phyloP scores from a whole-genome alignment of 257 asterid genomes.

The Jaltomata sinuosa region DNA sequence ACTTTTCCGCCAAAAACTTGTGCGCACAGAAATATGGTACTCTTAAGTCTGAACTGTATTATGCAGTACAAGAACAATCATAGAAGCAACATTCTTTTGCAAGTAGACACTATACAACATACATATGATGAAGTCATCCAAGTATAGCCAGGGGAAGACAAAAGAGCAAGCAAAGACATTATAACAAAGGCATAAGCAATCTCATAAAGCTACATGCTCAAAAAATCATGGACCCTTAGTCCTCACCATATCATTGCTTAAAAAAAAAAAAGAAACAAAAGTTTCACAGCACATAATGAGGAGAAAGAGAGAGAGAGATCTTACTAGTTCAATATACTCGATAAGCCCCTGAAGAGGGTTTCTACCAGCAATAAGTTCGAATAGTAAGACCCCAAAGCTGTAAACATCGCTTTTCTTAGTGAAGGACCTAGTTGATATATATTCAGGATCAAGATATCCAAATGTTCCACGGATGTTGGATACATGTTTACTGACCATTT shows the following conservation, averaged over 20 bases:
- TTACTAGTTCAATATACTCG: conserved; percentile 85
- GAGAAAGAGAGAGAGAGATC: conserved; percentile 10
- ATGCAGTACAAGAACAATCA: not conserved
- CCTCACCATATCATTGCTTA: not conserved
- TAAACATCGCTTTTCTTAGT: conserved; percentile 92
- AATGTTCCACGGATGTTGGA: conserved; percentile 79
- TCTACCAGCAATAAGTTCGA: conserved; percentile 86
- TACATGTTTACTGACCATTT: conserved; percentile 55
- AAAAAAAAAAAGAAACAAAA: not conserved
- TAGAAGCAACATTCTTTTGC: not conserved
- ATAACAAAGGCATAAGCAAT: not conserved
- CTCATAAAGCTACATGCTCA: not conserved
- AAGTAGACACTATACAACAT: not conserved
- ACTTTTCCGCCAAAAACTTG: not conserved
- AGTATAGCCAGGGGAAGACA: not conserved
- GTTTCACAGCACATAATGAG: not conserved
- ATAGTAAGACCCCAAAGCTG: conserved; percentile 84
- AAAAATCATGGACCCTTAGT: not conserved
- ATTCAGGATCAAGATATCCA: conserved; percentile 95
- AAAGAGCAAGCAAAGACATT: not conserved
- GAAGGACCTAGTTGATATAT: conserved; percentile 73
- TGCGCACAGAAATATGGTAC: not conserved
- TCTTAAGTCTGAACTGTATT: not conserved
- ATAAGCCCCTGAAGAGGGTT: conserved; percentile 89
- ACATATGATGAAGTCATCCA: not conserved